phyloP scores from a whole-genome alignment of 2,329 filamentous ascomycete species.

The Fusarium cyanostomum region DNA sequence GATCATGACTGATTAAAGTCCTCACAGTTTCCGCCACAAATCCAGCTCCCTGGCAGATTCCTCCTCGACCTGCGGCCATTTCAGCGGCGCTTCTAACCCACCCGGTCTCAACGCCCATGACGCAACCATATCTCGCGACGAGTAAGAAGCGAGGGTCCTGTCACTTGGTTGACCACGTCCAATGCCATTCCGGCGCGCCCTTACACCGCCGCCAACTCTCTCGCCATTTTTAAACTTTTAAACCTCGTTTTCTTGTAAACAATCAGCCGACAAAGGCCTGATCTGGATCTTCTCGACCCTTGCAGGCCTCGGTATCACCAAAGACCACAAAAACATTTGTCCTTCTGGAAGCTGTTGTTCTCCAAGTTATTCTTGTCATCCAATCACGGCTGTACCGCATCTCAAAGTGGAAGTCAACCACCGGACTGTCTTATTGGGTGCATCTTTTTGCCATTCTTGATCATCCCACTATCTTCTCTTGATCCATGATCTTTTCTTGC shows the following conservation, averaged over 20 bases:
- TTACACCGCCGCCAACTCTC: constrained; percentile 18
- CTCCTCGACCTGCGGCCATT: neutral
- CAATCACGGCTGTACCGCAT: constrained; percentile 32
- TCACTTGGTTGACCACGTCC: constrained; percentile 11
- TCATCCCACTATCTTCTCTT: constrained; percentile 15
- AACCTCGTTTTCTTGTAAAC: constrained; percentile 14
- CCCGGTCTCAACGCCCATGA: constrained; percentile 30
- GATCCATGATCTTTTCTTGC: constrained; percentile 8
- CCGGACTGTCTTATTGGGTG: constrained; percentile 24
- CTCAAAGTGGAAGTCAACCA: constrained; percentile 25
- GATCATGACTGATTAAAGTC: constrained; percentile 27
- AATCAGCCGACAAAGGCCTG: constrained; percentile 16
- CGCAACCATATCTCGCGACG: constrained; percentile 31
- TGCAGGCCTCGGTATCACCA: neutral
- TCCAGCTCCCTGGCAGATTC: constrained; percentile 30
- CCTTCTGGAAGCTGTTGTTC: no score
- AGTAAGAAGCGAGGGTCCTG: constrained; percentile 22
- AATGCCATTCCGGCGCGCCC: constrained; percentile 1
- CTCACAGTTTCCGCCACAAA: constrained; percentile 31
- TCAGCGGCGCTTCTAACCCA: constrained; percentile 5
- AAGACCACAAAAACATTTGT: constrained; percentile 9
- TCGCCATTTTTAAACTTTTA: constrained; percentile 4
- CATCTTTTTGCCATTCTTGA: constrained; percentile 19
- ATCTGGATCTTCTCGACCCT: constrained; percentile 3
- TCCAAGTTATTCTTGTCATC: constrained; percentile 1